Evolutionary conservation across 345 rosid species (phyloP), one percentile per base, ranked within the genome.

Genomic region (Pugionium cornutum): DNA sequence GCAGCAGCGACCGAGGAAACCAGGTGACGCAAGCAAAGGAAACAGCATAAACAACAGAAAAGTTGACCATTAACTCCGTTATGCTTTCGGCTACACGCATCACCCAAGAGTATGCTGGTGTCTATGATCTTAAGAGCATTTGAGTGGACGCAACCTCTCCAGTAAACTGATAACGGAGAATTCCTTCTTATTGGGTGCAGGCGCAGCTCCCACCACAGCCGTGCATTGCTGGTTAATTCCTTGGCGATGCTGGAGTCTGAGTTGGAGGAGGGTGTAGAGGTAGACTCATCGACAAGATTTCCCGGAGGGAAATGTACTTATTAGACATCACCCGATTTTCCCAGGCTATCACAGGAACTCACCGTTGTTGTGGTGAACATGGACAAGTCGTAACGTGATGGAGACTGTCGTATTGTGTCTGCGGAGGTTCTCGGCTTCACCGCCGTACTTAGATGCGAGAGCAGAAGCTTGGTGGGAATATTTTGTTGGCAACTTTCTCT

Each of bases 401-500:
- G 41, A 30, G 84, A 68, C 6, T 70, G 44, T 10, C 27, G 9
- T 62, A 9, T 62, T 47, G 54, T 18, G 18, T 18, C 18, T 18
- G 18, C 18, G 18, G 18, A 18, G 18, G 18, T 18, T 18, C 18
- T 18, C 18, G 18, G 53, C 41, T 61, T 61, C 66, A 47, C 48
- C 45, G 35, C 4, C 9, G 31, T 44, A 11, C 1, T 26, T 34
- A 33, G 43, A 46, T 61, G 10, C 78, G 62, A 11, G 78, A 79
- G 31, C 75, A 72, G 42, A 72, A 71, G 73, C 85, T 80, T 29
- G 80, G 84, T 62, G 64, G 18, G 18, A 18, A 18, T 18, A 18
- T 18, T 18, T 18, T 18, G 18, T 78, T 72, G 18, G 80, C 75
- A 10, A 43, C 75, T 31, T 78, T 72, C 6, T 25, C 51, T n/a